Evolutionary conservation across 2,329 filamentous ascomycete genomes (phyloP).

Genomic region (Diplodia scrobiculata): DNA sequence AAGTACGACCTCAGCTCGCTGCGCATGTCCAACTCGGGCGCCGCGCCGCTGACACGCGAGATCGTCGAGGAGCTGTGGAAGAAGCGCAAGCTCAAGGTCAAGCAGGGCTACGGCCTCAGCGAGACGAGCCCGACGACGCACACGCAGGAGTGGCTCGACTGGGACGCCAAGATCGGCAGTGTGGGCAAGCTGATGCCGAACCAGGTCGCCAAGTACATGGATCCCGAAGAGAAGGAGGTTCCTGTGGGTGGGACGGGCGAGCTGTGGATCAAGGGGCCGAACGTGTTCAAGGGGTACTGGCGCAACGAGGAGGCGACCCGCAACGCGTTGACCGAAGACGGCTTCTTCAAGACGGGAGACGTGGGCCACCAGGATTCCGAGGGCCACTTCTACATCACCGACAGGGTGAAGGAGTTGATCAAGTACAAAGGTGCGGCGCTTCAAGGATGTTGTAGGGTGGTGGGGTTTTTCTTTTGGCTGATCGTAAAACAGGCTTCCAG

Average conservation of each 20-base stretch:
- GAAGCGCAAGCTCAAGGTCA: constrained; percentile 75
- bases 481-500: constrained; percentile 44
- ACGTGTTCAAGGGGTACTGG: constrained; percentile 76
- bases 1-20: constrained; percentile 80
- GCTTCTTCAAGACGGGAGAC: constrained; percentile 90
- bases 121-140: constrained; percentile 83
- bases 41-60: constrained; percentile 79
- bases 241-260: constrained; percentile 61
- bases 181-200: constrained; percentile 78
- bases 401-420: constrained; percentile 59
- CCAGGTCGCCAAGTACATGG: constrained; percentile 79
- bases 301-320: constrained; percentile 71
- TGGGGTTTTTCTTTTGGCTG: neutral
- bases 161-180: constrained; percentile 73
- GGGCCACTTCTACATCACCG: constrained; percentile 87
- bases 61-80: constrained; percentile 75
- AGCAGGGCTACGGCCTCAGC: constrained; percentile 89
- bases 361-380: constrained; percentile 75
- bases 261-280: constrained; percentile 73
- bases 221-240: constrained; percentile 61
- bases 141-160: constrained; percentile 72
- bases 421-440: constrained; percentile 43
- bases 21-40: constrained; percentile 83
- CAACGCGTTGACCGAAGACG: constrained; percentile 72
- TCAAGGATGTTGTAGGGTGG: neutral